phyloP scores from a whole-genome alignment of 805 yeast species.

The Candida nanaspora region DNA sequence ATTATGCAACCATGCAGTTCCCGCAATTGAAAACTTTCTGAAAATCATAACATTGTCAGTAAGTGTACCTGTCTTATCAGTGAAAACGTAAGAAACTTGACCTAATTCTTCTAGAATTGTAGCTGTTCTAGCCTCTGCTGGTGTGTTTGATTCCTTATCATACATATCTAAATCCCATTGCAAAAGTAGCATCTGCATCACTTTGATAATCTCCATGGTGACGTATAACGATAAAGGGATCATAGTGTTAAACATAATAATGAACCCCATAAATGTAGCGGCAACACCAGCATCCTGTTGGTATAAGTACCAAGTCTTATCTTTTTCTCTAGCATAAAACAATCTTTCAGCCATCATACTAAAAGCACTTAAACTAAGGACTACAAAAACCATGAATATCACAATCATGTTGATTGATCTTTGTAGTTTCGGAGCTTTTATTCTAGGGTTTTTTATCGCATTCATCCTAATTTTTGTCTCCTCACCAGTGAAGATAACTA shows the following conservation, averaged over 20 bases:
- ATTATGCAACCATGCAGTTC: slow-evolving; percentile 85
- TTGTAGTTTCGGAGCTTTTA: slow-evolving; percentile 91
- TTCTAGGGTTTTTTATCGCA: slow-evolving; percentile 81
- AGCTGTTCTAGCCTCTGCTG: slow-evolving; percentile 92
- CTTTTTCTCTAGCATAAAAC: slow-evolving; percentile 31
- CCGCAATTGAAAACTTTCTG: slow-evolving; percentile 80
- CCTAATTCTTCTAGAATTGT: slow-evolving; percentile 95
- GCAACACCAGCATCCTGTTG: slow-evolving; percentile 76
- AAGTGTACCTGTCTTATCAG: slow-evolving; percentile 95
- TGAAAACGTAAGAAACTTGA: slow-evolving; percentile 89
- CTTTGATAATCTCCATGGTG: slow-evolving; percentile 92
- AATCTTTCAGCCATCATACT: slow-evolving; percentile 75
- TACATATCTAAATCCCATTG: slow-evolving; percentile 96
- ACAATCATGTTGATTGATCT: slow-evolving; percentile 76
- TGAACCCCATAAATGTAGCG: slow-evolving; percentile 89
- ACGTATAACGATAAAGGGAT: slow-evolving; percentile 93
- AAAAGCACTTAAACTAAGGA: slow-evolving; percentile 64
- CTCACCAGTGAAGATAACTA: slow-evolving; percentile 90
- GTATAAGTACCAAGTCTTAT: slow-evolving; percentile 65
- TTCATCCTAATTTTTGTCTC: slow-evolving; percentile 95
- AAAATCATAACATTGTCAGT: slow-evolving; percentile 94
- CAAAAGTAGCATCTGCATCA: slow-evolving; percentile 71
- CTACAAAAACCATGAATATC: slow-evolving; percentile 80
- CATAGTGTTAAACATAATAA: slow-evolving; percentile 94
- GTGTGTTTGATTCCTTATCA: slow-evolving; percentile 74